Evolutionary conservation across 179 eudicot genomes (phyloP).

Genomic region (Pouteria campechiana): DNA sequence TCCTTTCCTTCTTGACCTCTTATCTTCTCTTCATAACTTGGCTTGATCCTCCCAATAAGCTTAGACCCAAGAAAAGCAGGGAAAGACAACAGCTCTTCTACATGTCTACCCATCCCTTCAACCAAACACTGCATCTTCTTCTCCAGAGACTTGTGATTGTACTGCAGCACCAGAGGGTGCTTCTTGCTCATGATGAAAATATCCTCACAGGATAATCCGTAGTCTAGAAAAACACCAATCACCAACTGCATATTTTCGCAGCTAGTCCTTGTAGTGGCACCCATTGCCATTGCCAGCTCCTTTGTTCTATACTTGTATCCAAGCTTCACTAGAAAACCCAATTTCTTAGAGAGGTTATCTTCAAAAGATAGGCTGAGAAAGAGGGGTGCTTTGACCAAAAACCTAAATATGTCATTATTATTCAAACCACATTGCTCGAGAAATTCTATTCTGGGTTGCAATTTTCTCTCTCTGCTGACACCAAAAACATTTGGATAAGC

Average conservation of each 20-base stretch:
- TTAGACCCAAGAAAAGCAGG: slow-evolving; percentile 96
- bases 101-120: slow-evolving; percentile 79
- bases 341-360: slow-evolving; percentile 58
- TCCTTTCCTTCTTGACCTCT: slow-evolving; percentile 48
- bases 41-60: slow-evolving; percentile 77
- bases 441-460: slow-evolving; percentile 66
- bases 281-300: slow-evolving; percentile 86
- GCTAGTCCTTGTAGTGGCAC: slow-evolving; percentile 77
- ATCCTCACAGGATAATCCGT: slow-evolving; percentile 63
- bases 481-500: slow-evolving; percentile 74
- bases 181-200: slow-evolving; percentile 76
- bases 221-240: slow-evolving; percentile 51
- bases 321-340: slow-evolving; percentile 58
- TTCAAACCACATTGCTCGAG: slow-evolving; percentile 71
- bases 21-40: slow-evolving; percentile 67
- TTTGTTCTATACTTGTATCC: slow-evolving; percentile 65
- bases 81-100: slow-evolving; percentile 72
- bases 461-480: slow-evolving; percentile 61
- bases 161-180: slow-evolving; percentile 82
- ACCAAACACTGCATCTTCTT: slow-evolving; percentile 75
- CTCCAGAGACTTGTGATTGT: slow-evolving; percentile 67
- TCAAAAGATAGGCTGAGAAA: slow-evolving; percentile 71
- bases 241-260: slow-evolving; percentile 67
- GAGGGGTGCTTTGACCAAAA: slow-evolving; percentile 59
- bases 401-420: slow-evolving; percentile 51